Percentiles rank a stretch among this genome's conserved stretches.
Evolutionary conservation across 768 basidiomycete species (phyloP).

Genomic region (Lentinus tigrinus): DNA sequence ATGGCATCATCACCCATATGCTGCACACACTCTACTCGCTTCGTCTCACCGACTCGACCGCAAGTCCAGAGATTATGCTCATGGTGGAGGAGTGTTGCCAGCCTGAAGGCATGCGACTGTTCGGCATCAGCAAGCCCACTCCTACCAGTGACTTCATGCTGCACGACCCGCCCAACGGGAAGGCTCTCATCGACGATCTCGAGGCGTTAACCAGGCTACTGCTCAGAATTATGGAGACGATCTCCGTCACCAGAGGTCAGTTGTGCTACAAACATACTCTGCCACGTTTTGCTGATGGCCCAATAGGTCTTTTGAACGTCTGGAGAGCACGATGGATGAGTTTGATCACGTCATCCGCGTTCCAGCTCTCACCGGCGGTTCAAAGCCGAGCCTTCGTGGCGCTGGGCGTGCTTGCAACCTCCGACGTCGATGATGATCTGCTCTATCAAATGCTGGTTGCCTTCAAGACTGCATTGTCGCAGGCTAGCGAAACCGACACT

Average conservation of each 20-base stretch:
- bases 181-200: conserved; percentile 58
- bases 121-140: conserved; percentile 67
- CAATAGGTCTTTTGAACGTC: conserved; percentile 70
- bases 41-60: conserved; percentile 55
- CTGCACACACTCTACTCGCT: conserved; percentile 72
- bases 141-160: conserved; percentile 68
- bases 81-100: conserved; percentile 62
- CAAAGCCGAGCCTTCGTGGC: conserved; percentile 86
- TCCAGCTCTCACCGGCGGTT: conserved; percentile 85
- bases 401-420: conserved; percentile 76
- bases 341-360: conserved; percentile 81
- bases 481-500: conserved; percentile 68
- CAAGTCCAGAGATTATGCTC: conserved; percentile 53
- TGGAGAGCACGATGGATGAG: conserved; percentile 97
- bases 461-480: conserved; percentile 66
- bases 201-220: conserved; percentile 67
- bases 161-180: conserved; percentile 53
- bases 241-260: conserved; percentile 68
- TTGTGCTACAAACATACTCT: neutral
- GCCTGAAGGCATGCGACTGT: conserved; percentile 59
- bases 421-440: conserved; percentile 90
- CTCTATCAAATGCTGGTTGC: conserved; percentile 92
- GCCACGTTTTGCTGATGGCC: conserved; percentile 7
- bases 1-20: conserved; percentile 79
- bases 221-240: conserved; percentile 58